A percentile compares a stretch with the other conserved stretches of the same genome.
These are phyloP conservation scores for Carex cristatella DNA, from an alignment of 176 grass and related monocot genomes.

Conservation along the genomic window DNA sequence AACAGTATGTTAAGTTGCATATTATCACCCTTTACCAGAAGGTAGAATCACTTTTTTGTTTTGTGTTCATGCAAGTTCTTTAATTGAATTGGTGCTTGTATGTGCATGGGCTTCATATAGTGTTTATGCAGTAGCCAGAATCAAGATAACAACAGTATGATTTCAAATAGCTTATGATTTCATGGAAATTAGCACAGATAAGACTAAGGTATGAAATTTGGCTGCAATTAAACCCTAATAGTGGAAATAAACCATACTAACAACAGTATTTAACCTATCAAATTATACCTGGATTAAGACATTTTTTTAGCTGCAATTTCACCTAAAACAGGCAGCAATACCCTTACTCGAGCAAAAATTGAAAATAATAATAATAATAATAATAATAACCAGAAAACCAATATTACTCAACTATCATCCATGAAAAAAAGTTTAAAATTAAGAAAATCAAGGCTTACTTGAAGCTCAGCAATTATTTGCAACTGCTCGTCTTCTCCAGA, in stretches of 20 bases:
- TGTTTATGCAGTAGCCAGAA: not conserved
- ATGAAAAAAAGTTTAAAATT: not conserved
- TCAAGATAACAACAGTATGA: not conserved
- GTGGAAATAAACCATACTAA: not conserved
- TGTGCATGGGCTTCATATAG: not conserved
- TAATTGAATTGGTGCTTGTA: not conserved
- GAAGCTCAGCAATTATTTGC: conserved; percentile 79
- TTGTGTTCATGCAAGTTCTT: not conserved
- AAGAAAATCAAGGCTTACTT: conserved; percentile 31
- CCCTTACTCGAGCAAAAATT: not conserved
- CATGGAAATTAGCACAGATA: not conserved
- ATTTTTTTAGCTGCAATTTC: not conserved
- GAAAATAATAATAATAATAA: not conserved
- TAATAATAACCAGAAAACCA: not conserved
- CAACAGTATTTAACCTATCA: not conserved
- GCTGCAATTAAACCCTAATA: not conserved
- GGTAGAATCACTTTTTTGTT: not conserved
- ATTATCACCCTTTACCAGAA: not conserved
- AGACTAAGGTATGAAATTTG: not conserved
- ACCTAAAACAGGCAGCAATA: not conserved
- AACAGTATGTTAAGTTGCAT: not conserved
- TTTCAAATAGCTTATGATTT: not conserved
- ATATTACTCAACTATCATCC: not conserved
- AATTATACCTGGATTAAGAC: not conserved
- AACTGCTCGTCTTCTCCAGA: conserved; percentile 72